A percentile compares a stretch with the other conserved stretches of the same genome.
These are phyloP conservation scores for Wallacemonas rigidus DNA, from an alignment of 208 protist species.

Conservation along the genomic window DNA sequence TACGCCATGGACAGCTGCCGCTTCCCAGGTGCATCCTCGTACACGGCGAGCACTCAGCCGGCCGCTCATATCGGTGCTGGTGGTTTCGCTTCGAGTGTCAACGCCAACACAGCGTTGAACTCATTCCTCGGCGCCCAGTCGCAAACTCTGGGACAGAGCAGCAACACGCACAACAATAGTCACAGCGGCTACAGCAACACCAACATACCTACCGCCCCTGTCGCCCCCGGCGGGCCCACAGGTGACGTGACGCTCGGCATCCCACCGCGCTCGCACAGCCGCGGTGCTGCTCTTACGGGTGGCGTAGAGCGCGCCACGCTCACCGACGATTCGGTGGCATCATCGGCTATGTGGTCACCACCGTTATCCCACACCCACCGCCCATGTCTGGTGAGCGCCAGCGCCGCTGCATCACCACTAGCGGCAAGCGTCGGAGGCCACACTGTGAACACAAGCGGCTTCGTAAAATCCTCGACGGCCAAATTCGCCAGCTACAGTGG, in stretches of 20 bases:
- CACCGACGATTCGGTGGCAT: no score
- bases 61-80: no score
- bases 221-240: neutral
- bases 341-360: neutral
- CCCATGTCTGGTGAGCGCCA: neutral
- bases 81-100: no score
- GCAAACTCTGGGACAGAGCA: no score
- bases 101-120: no score
- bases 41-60: conserved; percentile 4
- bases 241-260: neutral
- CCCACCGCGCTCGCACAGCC: conserved; percentile 5
- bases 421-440: neutral
- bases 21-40: conserved; percentile 23
- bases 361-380: conserved; percentile 9
- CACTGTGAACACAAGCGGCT: neutral
- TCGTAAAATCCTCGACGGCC: neutral
- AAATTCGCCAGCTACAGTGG: conserved; percentile 11
- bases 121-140: no score
- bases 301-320: no score
- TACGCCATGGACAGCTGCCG: conserved; percentile 72
- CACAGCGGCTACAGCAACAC: neutral
- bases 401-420: neutral
- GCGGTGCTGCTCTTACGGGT: neutral
- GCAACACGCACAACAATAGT: no score
- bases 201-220: neutral